Base-by-base conservation (phyloP, 2,329 filamentous ascomycete genomes). In the Setomelanomma holmii region DNA sequence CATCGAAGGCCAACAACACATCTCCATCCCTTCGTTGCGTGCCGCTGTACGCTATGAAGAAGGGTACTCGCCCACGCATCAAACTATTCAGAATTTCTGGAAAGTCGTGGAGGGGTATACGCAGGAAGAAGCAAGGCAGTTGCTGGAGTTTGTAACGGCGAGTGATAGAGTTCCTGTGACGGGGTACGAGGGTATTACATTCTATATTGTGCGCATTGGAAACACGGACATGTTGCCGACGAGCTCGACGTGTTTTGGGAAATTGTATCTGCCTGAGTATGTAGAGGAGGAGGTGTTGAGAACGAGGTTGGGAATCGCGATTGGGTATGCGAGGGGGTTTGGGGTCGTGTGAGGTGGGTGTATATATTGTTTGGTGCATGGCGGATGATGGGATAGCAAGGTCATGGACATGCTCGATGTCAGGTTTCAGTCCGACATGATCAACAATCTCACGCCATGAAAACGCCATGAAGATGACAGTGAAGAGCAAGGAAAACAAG, bases 111-210 rank as follows among this genome's bases (percentile, higher is more conserved):
- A 83, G 58, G 75, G 72, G 30, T 95, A 85, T 68, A 82, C 86
- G 53, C 81, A 88, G 14, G 80, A 83, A 39, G 89, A 93, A 80
- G 89, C 89, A 74, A 84, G 86, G 45, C 86, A 85, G 64, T 78
- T 99, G 27, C 81, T 99, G 24, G 92, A 97, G 72, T 99, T 99
- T 67, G 93, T 99, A 23, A 99, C 95, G 12, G 93, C 93, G 0
- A 93, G 88, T 64, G 93, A 97, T 68, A 84, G 95, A 2, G 85
- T 98, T 1, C 95, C 95, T 0, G 90, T 96, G 0, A 92, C 90
- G 17, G 95, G 95, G 2, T 86, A 93, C 68, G 84, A 85, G 57
- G 91, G 89, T 63, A 79, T 98, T 40, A 87, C 89, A 66, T 98
- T 98, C 73, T 85, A 90, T 12, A 83, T 99, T 38, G 89, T 93